phyloP scores from a whole-genome alignment of 371 early-diverging fungal species.

The Mortierella sp. region DNA sequence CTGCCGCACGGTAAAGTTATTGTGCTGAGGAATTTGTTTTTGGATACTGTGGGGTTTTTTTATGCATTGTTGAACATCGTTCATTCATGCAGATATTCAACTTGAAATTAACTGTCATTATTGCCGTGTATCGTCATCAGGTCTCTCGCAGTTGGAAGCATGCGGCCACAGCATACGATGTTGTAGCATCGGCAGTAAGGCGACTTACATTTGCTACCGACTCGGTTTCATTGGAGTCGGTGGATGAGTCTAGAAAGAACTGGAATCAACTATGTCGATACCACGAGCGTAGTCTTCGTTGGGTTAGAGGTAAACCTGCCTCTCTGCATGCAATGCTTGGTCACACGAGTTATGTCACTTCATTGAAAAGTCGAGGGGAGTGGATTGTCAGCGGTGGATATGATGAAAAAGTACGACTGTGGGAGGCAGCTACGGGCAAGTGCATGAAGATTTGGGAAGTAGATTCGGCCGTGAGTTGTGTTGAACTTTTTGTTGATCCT shows the following conservation, averaged over 20 bases:
- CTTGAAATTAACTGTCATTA: neutral
- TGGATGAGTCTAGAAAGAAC: constrained; percentile 15
- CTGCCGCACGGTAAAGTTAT: constrained; percentile 38
- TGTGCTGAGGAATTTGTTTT: neutral
- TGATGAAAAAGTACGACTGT: constrained; percentile 50
- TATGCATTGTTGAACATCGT: neutral
- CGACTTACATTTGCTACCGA: constrained; percentile 21
- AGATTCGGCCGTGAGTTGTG: constrained; percentile 47
- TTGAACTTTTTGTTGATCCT: constrained; percentile 48
- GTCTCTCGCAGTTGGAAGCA: constrained; percentile 38
- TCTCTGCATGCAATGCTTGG: constrained; percentile 26
- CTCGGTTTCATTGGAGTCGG: neutral
- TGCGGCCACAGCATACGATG: constrained; percentile 18
- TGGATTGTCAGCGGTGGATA: constrained; percentile 55
- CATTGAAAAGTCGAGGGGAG: constrained; percentile 32
- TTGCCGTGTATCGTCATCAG: constrained; percentile 8
- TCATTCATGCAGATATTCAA: too few species aligned
- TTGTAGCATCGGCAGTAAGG: constrained; percentile 19
- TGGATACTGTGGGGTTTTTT: neutral
- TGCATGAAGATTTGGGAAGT: constrained; percentile 47
- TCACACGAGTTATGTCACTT: constrained; percentile 44
- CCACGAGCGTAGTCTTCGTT: constrained; percentile 34
- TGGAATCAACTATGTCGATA: constrained; percentile 47
- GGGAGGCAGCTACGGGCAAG: constrained; percentile 44
- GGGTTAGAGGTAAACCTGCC: constrained; percentile 26